A percentile compares a stretch with the other conserved stretches of the same genome.
Conservation (phyloP, 2,329 filamentous ascomycete species). For the Stachybotrys chartarum region DNA sequence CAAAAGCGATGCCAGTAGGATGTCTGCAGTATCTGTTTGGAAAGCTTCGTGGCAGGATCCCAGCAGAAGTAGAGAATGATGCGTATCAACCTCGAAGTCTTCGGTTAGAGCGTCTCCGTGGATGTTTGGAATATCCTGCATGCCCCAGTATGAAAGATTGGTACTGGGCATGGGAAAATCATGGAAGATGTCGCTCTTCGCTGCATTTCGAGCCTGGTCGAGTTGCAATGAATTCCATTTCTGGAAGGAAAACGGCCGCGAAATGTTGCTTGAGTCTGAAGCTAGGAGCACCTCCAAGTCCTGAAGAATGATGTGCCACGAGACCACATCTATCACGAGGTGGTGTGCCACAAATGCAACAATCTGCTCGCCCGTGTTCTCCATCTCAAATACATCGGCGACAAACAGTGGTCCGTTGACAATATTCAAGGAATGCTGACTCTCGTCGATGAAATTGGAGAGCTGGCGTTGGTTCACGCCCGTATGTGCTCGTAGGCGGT, state of each 20-base stretch:
- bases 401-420: slow-evolving; percentile 7
- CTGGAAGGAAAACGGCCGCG: slow-evolving; percentile 20
- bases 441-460: not conserved
- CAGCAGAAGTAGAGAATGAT: slow-evolving; percentile 3
- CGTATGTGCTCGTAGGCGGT: not conserved
- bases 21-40: slow-evolving; percentile 18
- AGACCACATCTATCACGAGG: slow-evolving; percentile 30
- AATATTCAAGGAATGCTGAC: slow-evolving; percentile 1
- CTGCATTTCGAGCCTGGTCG: slow-evolving; percentile 14
- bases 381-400: slow-evolving; percentile 8
- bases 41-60: slow-evolving; percentile 6
- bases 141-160: not conserved
- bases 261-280: slow-evolving; percentile 7
- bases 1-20: slow-evolving; percentile 16
- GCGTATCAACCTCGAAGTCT: slow-evolving; percentile 1
- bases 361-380: slow-evolving; percentile 6
- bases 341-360: slow-evolving; percentile 20
- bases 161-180: slow-evolving; percentile 3
- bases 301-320: slow-evolving; percentile 32
- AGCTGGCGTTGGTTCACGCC: not conserved
- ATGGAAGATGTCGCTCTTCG: not conserved
- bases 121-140: slow-evolving; percentile 2
- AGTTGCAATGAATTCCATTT: slow-evolving; percentile 26
- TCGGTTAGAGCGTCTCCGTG: slow-evolving; percentile 3
- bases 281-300: slow-evolving; percentile 31